These are phyloP conservation scores for Podospora bellae-mahoneyi DNA, from an alignment of 495 filamentous ascomycete species.

Conservation along the genomic window DNA sequence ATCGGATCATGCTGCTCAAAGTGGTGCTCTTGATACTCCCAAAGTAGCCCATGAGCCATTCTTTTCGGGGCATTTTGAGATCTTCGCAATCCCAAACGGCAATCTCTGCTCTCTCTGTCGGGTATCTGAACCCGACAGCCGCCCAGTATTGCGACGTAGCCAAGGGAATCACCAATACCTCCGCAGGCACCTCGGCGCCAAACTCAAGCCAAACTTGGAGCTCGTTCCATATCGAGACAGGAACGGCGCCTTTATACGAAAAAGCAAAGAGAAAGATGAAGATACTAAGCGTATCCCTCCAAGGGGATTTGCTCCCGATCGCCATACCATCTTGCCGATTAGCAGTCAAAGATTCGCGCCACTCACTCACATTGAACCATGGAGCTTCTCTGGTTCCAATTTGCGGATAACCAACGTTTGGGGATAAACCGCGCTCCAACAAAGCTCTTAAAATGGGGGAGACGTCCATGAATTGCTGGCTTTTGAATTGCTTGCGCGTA, in stretches of 20 bases:
- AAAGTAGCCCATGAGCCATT: background rate
- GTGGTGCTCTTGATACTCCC: background rate
- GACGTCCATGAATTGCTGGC: too few relatives aligned
- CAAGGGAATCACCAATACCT: background rate
- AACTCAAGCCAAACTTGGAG: background rate
- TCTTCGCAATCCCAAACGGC: background rate
- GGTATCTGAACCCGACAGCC: background rate
- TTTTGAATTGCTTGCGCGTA: too few relatives aligned
- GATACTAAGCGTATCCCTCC: background rate
- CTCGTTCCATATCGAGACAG: background rate
- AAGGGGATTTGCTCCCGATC: background rate
- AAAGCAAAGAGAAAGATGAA: background rate
- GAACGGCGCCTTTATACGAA: background rate
- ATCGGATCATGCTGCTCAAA: background rate
- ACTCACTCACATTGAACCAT: background rate
- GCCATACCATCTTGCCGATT: background rate
- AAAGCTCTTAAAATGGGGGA: too few relatives aligned
- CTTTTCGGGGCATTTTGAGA: background rate
- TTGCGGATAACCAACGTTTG: too few relatives aligned
- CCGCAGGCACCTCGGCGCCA: background rate
- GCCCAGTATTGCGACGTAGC: background rate
- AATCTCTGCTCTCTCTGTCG: background rate
- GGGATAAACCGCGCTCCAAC: too few relatives aligned
- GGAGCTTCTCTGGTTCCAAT: too few relatives aligned
- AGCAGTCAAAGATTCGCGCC: too few relatives aligned